Conservation (phyloP, 495 filamentous ascomycete genomes). For the Xeromyces bisporus region DNA sequence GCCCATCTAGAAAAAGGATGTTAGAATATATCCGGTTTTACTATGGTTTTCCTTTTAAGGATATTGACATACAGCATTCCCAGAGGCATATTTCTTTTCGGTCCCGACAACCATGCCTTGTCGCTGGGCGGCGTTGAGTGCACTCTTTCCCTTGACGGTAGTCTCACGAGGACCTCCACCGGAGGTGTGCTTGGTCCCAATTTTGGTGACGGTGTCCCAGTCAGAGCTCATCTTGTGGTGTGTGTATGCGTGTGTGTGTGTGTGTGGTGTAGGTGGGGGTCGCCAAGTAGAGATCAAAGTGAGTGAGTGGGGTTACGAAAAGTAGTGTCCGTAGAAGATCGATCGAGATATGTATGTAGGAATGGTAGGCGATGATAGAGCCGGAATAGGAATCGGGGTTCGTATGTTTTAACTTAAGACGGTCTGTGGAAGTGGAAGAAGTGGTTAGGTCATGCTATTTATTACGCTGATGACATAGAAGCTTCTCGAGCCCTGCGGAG, state of each 20-base stretch:
- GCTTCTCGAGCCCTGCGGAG: slow-evolving; percentile 28
- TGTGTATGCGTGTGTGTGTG: not conserved
- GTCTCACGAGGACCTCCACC: slow-evolving; percentile 57
- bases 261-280: not conserved
- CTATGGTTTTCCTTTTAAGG: too few species aligned
- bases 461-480: slow-evolving; percentile 29
- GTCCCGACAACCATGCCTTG: slow-evolving; percentile 59
- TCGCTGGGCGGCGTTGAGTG: slow-evolving; percentile 79
- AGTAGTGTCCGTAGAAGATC: not conserved
- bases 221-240: slow-evolving; percentile 37
- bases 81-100: slow-evolving; percentile 78
- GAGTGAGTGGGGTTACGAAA: not conserved
- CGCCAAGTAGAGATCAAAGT: slow-evolving; percentile 2
- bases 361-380: slow-evolving; percentile 4
- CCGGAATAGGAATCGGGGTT: too few species aligned
- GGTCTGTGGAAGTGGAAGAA: slow-evolving; percentile 8
- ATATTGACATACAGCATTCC: slow-evolving; percentile 66
- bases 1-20: slow-evolving; percentile 24
- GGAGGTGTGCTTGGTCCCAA: slow-evolving; percentile 60
- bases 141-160: slow-evolving; percentile 69
- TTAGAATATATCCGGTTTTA: slow-evolving; percentile 1
- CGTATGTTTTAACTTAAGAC: slow-evolving; percentile 18
- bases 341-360: slow-evolving; percentile 3
- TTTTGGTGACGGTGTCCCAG: slow-evolving; percentile 85
- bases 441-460: slow-evolving; percentile 17